Percentiles rank a stretch among this genome's conserved stretches.
These are phyloP conservation scores for Bipolaris bicolor DNA, from an alignment of 2,329 filamentous ascomycete genomes.

Conservation along the genomic window DNA sequence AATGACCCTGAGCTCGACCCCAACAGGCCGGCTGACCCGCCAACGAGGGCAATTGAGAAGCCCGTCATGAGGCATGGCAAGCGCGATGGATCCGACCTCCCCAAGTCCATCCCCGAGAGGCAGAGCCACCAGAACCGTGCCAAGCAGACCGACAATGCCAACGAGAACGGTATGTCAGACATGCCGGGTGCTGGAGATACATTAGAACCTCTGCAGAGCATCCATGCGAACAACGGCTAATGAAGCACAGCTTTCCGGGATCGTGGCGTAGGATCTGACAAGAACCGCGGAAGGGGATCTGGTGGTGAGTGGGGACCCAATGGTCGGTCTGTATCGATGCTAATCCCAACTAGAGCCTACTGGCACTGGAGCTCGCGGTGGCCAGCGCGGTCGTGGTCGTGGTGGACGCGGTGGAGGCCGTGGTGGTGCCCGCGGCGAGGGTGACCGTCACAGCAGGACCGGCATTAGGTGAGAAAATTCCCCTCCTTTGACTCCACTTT, in stretches of 20 bases:
- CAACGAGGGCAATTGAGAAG: conserved; percentile 90
- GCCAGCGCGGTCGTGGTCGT: conserved; percentile 54
- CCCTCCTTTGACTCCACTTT: not conserved
- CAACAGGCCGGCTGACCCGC: conserved; percentile 77
- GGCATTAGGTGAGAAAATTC: conserved; percentile 60
- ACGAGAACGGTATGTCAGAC: conserved; percentile 79
- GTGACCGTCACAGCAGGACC: conserved; percentile 68
- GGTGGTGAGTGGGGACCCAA: conserved; percentile 36
- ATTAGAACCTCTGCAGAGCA: not conserved
- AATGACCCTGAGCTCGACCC: conserved; percentile 73
- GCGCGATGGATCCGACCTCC: conserved; percentile 81
- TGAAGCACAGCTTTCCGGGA: conserved; percentile 78
- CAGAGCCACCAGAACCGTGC: conserved; percentile 35
- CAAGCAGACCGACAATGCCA: conserved; percentile 67
- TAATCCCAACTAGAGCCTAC: conserved; percentile 27
- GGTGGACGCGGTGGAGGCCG: conserved; percentile 57
- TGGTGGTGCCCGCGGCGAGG: conserved; percentile 53
- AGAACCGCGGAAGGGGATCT: conserved; percentile 75
- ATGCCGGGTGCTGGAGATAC: not conserved
- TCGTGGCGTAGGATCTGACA: conserved; percentile 77
- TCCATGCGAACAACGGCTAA: conserved; percentile 26
- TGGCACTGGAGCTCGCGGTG: conserved; percentile 28
- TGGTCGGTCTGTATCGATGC: conserved; percentile 4
- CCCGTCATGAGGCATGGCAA: conserved; percentile 76
- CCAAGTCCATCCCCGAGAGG: conserved; percentile 53